Percentiles rank a stretch among this genome's conserved stretches.
Evolutionary conservation across 2,329 filamentous ascomycete species (phyloP).

Genomic region (Bertia moriformis): DNA sequence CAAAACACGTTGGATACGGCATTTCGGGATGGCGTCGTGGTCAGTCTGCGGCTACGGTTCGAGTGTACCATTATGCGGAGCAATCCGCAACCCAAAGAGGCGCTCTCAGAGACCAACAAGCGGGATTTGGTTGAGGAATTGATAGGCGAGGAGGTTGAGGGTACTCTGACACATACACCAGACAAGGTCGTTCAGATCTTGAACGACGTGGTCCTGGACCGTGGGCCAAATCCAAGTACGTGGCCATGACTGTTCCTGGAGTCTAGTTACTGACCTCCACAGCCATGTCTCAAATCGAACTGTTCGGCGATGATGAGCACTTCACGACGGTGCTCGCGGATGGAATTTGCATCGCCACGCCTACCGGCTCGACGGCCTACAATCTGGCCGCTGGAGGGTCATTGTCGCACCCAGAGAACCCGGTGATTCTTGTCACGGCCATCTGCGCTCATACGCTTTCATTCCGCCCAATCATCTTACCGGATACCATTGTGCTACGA

Average conservation of each 20-base stretch:
- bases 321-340: slow-evolving; percentile 60
- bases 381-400: slow-evolving; percentile 60
- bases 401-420: slow-evolving; percentile 59
- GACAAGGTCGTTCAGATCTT: slow-evolving; percentile 53
- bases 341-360: slow-evolving; percentile 56
- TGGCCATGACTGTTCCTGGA: slow-evolving; percentile 3
- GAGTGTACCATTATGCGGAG: slow-evolving; percentile 59
- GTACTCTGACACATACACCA: slow-evolving; percentile 49
- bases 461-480: slow-evolving; percentile 58
- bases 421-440: slow-evolving; percentile 56
- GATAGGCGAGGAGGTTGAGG: slow-evolving; percentile 49
- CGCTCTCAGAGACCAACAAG: slow-evolving; percentile 7
- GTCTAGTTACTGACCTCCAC: neutral
- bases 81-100: slow-evolving; percentile 12
- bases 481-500: slow-evolving; percentile 58
- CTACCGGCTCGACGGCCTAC: slow-evolving; percentile 62
- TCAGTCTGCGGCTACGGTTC: slow-evolving; percentile 53
- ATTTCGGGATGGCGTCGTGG: slow-evolving; percentile 52
- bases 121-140: slow-evolving; percentile 53
- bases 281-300: slow-evolving; percentile 62
- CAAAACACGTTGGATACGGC: slow-evolving; percentile 37
- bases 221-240: slow-evolving; percentile 56
- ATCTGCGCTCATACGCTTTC: slow-evolving; percentile 62
- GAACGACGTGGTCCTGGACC: slow-evolving; percentile 62
- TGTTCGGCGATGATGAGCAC: slow-evolving; percentile 59